These are phyloP conservation scores for Auriscalpium orientale DNA, from an alignment of 768 basidiomycete species.

Conservation along the genomic window DNA sequence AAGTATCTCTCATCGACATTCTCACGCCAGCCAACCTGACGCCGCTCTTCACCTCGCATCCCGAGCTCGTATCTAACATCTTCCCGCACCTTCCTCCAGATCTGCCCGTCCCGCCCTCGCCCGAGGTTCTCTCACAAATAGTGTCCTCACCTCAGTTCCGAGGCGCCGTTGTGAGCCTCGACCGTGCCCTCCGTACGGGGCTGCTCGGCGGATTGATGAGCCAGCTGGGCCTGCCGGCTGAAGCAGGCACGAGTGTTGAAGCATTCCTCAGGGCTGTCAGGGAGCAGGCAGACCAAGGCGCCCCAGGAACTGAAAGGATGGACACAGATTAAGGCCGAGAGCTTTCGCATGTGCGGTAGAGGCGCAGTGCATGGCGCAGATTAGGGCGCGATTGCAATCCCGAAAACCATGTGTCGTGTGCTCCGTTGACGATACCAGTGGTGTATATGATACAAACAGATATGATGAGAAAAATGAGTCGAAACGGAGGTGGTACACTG, in stretches of 20 bases:
- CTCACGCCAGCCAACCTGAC: conserved; percentile 66
- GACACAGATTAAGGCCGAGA: conserved; percentile 55
- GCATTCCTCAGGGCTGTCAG: conserved; percentile 77
- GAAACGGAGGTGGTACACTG: neutral
- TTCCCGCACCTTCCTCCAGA: conserved; percentile 81
- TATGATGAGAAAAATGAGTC: neutral
- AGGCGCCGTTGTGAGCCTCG: conserved; percentile 68
- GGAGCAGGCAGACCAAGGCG: conserved; percentile 59
- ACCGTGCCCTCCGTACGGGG: conserved; percentile 80
- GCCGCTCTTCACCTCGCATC: conserved; percentile 64
- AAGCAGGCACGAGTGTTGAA: conserved; percentile 69
- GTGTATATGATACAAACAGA: neutral
- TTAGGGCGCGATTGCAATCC: too few relatives aligned
- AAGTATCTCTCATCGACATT: conserved; percentile 67
- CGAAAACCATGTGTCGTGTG: neutral
- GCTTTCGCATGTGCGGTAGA: neutral
- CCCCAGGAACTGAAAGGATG: conserved; percentile 51
- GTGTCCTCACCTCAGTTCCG: conserved; percentile 83
- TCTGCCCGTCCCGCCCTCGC: conserved; percentile 58
- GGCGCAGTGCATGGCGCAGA: neutral
- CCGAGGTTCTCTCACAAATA: conserved; percentile 64
- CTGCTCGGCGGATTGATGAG: conserved; percentile 68
- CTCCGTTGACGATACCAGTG: neutral
- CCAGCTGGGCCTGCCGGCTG: conserved; percentile 75
- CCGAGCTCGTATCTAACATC: conserved; percentile 58